A percentile compares a stretch with the other conserved stretches of the same genome.
Conservation (phyloP, 2,329 filamentous ascomycete genomes). For the Kalmusia sp. region DNA sequence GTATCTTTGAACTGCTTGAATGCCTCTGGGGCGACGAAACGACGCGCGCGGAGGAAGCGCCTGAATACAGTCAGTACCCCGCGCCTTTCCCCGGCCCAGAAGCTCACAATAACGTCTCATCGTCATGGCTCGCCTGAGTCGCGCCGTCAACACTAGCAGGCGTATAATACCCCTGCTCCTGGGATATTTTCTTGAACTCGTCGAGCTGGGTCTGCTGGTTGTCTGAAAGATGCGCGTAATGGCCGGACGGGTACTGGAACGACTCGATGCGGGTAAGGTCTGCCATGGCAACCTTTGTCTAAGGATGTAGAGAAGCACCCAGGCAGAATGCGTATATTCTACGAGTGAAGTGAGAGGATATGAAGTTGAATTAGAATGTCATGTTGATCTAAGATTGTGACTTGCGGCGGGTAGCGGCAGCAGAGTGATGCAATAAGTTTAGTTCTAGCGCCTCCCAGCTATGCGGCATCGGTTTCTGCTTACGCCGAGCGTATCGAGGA, state of each 20-base stretch:
- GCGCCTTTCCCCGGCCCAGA: slow-evolving; percentile 13
- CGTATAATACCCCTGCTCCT: slow-evolving; percentile 69
- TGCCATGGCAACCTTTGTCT: slow-evolving; percentile 29
- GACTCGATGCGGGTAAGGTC: slow-evolving; percentile 48
- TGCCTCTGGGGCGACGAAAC: slow-evolving; percentile 79
- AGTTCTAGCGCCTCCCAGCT: not conserved
- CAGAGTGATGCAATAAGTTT: slow-evolving; percentile 22
- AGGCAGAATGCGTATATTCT: not conserved
- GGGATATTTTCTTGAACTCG: slow-evolving; percentile 74
- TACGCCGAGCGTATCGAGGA: not conserved
- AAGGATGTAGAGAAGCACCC: not conserved
- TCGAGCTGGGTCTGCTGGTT: slow-evolving; percentile 71
- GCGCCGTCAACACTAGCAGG: slow-evolving; percentile 47
- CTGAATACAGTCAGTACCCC: slow-evolving; percentile 55
- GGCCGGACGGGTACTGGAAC: slow-evolving; percentile 74
- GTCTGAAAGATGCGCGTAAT: slow-evolving; percentile 76
- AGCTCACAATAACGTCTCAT: slow-evolving; percentile 73
- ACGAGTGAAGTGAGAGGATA: slow-evolving; percentile 9
- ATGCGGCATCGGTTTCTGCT: not conserved
- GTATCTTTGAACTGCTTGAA: slow-evolving; percentile 86
- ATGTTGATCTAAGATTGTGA: slow-evolving; percentile 24
- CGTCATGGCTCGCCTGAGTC: slow-evolving; percentile 68
- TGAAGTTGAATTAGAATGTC: slow-evolving; percentile 22
- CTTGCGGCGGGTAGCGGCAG: slow-evolving; percentile 35
- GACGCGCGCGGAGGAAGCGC: slow-evolving; percentile 84